Evolutionary conservation across 345 rosid genomes (phyloP).

Genomic region (Pistacia atlantica): DNA sequence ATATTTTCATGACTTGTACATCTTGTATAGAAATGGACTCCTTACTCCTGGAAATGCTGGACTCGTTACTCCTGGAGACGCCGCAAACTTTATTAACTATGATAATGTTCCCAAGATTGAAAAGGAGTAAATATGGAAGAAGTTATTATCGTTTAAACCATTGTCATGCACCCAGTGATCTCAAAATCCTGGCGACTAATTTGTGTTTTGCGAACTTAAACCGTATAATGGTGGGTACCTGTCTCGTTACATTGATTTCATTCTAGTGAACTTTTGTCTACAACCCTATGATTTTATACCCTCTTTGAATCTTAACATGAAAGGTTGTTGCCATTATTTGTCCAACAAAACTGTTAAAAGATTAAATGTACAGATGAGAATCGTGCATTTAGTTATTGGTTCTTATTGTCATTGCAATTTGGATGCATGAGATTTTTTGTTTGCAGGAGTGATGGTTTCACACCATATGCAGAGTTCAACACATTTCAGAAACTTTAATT

Average conservation of each 20-base stretch:
- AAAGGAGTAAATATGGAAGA: conserved; percentile 8
- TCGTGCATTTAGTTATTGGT: too few species aligned
- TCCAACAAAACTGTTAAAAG: background rate
- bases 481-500: background rate
- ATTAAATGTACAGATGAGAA: too few species aligned
- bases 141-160: too few species aligned
- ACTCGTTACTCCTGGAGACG: conserved; percentile 16
- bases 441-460: background rate
- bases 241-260: too few species aligned
- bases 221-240: too few species aligned
- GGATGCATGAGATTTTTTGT: too few species aligned
- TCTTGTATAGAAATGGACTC: conserved; percentile 44
- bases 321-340: background rate
- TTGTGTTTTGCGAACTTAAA: too few species aligned
- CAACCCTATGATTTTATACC: background rate
- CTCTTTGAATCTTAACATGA: background rate
- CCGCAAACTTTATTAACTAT: conserved; percentile 6
- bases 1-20: conserved; percentile 52
- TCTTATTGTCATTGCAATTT: too few species aligned
- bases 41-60: conserved; percentile 2
- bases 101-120: conserved; percentile 4
- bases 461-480: background rate
- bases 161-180: background rate
- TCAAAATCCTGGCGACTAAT: background rate
- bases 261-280: background rate